Percentiles rank a stretch among this genome's conserved stretches.
These are phyloP conservation scores for Nakazawaea wyomingensis DNA, from an alignment of 805 yeast species.

Conservation along the genomic window DNA sequence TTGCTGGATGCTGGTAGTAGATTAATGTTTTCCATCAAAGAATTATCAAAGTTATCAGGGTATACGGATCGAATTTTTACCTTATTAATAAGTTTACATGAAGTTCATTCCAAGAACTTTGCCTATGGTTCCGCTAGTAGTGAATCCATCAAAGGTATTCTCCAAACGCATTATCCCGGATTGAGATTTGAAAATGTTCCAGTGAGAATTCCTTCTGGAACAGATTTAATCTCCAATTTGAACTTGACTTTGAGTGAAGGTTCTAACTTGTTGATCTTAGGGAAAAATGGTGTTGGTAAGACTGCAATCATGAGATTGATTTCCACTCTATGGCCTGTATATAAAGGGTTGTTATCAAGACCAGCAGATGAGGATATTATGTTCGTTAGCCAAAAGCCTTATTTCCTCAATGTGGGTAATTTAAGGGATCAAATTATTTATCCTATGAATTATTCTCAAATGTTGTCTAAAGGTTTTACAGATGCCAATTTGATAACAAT, in stretches of 20 bases:
- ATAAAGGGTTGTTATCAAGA: constrained; percentile 74
- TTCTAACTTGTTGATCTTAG: constrained; percentile 73
- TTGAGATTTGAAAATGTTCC: constrained; percentile 79
- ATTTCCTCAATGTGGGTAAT: constrained; percentile 70
- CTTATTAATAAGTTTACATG: constrained; percentile 70
- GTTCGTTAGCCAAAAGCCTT: constrained; percentile 82
- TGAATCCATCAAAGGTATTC: constrained; percentile 68
- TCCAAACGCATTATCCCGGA: constrained; percentile 74
- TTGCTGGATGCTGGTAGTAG: constrained; percentile 94
- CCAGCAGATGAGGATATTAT: constrained; percentile 66
- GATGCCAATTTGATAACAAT: constrained; percentile 68
- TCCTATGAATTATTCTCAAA: constrained; percentile 73
- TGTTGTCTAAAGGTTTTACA: constrained; percentile 63
- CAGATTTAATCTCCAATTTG: constrained; percentile 55
- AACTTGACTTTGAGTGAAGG: constrained; percentile 57
- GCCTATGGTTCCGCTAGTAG: constrained; percentile 34
- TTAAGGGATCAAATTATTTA: constrained; percentile 88
- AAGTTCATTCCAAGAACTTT: constrained; percentile 64
- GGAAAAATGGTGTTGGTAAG: constrained; percentile 88
- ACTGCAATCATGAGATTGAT: constrained; percentile 78
- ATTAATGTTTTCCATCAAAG: constrained; percentile 91
- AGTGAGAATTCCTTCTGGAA: constrained; percentile 73
- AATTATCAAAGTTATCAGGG: constrained; percentile 85
- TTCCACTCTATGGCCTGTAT: constrained; percentile 91
- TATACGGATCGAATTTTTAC: constrained; percentile 82